Evolutionary conservation across 495 filamentous ascomycete species (phyloP).

Genomic region (Xylaria grammica): DNA sequence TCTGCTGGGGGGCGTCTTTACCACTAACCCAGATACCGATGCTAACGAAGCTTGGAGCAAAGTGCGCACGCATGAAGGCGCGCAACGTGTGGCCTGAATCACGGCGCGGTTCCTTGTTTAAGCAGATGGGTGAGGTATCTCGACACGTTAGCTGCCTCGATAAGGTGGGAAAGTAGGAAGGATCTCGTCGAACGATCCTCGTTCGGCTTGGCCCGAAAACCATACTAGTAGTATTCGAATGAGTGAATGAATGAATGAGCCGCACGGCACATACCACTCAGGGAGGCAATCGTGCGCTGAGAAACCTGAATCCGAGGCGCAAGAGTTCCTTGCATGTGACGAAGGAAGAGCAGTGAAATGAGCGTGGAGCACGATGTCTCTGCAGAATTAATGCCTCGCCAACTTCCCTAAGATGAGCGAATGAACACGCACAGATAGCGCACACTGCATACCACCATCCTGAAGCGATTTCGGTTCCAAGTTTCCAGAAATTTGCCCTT

Average conservation of each 20-base stretch:
- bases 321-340: neutral
- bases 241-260: neutral
- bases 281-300: neutral
- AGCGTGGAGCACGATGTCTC: neutral
- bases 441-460: neutral
- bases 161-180: neutral
- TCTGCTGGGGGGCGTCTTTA: neutral
- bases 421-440: neutral
- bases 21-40: too few species aligned
- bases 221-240: too few species aligned
- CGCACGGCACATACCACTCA: neutral
- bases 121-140: neutral
- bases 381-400: neutral
- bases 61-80: neutral
- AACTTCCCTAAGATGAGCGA: neutral
- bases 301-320: neutral
- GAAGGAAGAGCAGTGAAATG: slow-evolving; percentile 1
- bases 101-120: neutral
- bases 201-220: slow-evolving; percentile 5
- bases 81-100: neutral
- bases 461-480: neutral
- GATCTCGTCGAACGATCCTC: slow-evolving; percentile 1
- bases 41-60: neutral
- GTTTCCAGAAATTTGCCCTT: neutral
- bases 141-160: neutral